These are phyloP conservation scores for Albatrellus ellisii DNA, from an alignment of 768 basidiomycete species.

Conservation along the genomic window DNA sequence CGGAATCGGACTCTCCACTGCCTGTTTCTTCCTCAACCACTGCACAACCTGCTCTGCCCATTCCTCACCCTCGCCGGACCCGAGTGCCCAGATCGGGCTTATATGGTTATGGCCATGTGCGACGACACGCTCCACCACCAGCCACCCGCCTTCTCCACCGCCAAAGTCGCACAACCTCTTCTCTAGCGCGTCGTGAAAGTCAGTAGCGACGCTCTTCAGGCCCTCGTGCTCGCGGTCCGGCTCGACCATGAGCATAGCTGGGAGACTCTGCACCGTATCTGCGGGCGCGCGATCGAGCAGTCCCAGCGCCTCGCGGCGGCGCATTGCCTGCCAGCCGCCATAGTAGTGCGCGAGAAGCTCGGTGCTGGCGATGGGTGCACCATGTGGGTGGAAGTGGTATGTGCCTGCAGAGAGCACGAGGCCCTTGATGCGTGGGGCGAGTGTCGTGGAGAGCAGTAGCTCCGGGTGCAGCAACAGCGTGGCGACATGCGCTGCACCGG, in stretches of 20 bases:
- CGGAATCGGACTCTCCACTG: no score
- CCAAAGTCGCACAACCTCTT: no score
- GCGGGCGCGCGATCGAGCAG: neutral
- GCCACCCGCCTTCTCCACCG: no score
- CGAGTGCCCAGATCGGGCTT: slow-evolving; percentile 33
- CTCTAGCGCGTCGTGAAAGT: neutral
- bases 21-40: no score
- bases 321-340: neutral
- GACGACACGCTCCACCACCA: neutral
- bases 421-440: neutral
- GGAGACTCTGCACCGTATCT: neutral
- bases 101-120: slow-evolving; percentile 44
- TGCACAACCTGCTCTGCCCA: slow-evolving; percentile 36
- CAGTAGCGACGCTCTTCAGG: neutral
- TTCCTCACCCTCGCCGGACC: slow-evolving; percentile 39
- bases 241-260: neutral
- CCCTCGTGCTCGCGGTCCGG: neutral
- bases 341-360: no score
- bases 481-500: neutral
- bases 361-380: no score
- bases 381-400: neutral
- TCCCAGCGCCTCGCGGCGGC: neutral
- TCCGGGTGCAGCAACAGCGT: neutral
- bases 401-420: neutral
- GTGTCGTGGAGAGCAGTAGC: neutral